Base-by-base conservation (phyloP, 495 filamentous ascomycete species). In the Pyrenula aspistea region DNA sequence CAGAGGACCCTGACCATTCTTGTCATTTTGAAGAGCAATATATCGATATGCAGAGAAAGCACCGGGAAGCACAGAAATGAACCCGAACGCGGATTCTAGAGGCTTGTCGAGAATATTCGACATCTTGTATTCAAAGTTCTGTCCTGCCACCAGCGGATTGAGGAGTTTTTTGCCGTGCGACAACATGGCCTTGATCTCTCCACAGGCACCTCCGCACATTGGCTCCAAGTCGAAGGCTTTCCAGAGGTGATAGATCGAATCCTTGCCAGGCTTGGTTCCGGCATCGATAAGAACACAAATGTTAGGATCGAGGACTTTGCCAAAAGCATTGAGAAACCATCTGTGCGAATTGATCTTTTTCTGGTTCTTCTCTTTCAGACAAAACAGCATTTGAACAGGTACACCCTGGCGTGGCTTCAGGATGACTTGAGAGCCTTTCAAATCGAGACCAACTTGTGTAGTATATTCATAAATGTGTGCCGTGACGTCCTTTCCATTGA, bases 51-150 rank as follows among this genome's bases (percentile, higher is more conserved):
- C 94, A 10, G 93, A 97, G 72, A 99, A 97, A 53, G 94, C 94
- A 72, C 94, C 94, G 12, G 94, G 94, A 54, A 99, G 78, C 58
- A 99, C 94, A 24, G 88, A 86, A 67, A 99, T 97, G 71, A 97
- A 99, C 12, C 94, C 94, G 63, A 99, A 99, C 0, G 93, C 88
- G 25, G 92, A 96, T 67, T 99, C 94, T 22, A 99, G 74, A 1
- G 94, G 94, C 67, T 99, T 99, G 67, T 99, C 94, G 21, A 99
- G 81, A 65, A 99, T 99, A 68, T 99, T 99, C 70, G 89, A 95
- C 81, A 99, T 94, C 77, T 99, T 99, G 76, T 99, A 99, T 75
- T 99, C 94, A 65, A 99, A 99, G 64, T 99, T 99, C 69, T 99
- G 94, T 2, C 90, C 89, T 2, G 94, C 94, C 11, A 99, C 88